Conservation (phyloP, 768 basidiomycete genomes). For the Coprinellus micaceus region DNA sequence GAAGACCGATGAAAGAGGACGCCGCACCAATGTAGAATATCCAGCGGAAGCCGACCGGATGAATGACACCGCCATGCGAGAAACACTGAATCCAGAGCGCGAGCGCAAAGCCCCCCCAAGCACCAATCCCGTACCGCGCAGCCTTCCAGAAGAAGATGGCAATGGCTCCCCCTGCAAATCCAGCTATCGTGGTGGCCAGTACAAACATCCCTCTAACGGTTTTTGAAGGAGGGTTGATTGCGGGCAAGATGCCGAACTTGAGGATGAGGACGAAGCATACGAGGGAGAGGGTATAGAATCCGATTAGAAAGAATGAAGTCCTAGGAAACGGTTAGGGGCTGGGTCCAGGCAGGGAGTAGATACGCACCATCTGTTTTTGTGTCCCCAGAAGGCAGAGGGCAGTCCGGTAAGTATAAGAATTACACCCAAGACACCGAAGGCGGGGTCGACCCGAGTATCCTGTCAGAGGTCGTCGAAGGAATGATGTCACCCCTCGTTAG, state of each 20-base stretch:
- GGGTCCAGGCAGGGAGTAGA: conserved; percentile 8
- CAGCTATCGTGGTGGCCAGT: conserved; percentile 74
- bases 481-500: conserved; percentile 24
- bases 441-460: conserved; percentile 77
- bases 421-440: conserved; percentile 85
- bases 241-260: conserved; percentile 82
- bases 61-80: conserved; percentile 76
- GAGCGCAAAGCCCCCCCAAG: conserved; percentile 84
- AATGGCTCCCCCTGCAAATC: conserved; percentile 77
- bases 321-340: conserved; percentile 33
- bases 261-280: conserved; percentile 85
- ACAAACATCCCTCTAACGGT: conserved; percentile 89
- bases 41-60: conserved; percentile 77
- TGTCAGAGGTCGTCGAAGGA: conserved; percentile 32
- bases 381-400: conserved; percentile 87
- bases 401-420: conserved; percentile 87
- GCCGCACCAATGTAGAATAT: conserved; percentile 76
- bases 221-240: conserved; percentile 73
- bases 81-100: conserved; percentile 88
- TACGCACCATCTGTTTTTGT: conserved; percentile 89
- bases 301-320: conserved; percentile 92
- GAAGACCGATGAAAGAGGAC: conserved; percentile 11
- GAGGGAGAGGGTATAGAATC: conserved; percentile 85
- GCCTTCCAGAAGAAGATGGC: conserved; percentile 93
- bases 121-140: conserved; percentile 78